These are phyloP conservation scores for Speleostelium caveatum DNA, from an alignment of 78 protist species.

Conservation along the genomic window DNA sequence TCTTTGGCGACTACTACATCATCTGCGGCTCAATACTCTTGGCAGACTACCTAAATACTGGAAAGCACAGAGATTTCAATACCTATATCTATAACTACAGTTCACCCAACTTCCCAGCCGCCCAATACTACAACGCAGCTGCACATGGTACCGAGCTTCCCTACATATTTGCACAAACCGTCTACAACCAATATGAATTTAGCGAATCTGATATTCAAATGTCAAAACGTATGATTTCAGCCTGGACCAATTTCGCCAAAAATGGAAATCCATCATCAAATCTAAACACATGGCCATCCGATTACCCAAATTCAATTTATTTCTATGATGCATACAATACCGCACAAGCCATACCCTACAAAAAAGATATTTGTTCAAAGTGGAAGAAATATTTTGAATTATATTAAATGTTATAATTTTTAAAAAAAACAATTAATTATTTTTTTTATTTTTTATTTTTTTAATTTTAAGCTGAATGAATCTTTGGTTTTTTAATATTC, in stretches of 20 bases:
- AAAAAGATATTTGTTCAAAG: slow-evolving; percentile 25
- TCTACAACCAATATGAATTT: slow-evolving; percentile 27
- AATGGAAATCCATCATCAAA: slow-evolving; percentile 21
- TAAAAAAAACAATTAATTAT: too few species aligned
- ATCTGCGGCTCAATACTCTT: slow-evolving; percentile 62
- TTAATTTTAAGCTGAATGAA: not conserved
- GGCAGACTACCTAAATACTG: slow-evolving; percentile 28
- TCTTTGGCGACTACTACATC: slow-evolving; percentile 81
- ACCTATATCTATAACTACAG: slow-evolving; percentile 56
- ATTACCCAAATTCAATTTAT: slow-evolving; percentile 52
- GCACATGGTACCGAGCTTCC: slow-evolving; percentile 59
- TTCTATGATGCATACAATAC: not conserved
- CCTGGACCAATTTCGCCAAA: slow-evolving; percentile 65
- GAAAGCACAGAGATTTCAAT: not conserved
- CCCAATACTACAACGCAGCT: slow-evolving; percentile 57
- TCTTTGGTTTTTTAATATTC: not conserved
- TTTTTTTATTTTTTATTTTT: too few species aligned
- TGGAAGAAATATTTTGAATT: slow-evolving; percentile 26
- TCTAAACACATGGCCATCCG: slow-evolving; percentile 36
- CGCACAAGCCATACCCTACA: not conserved
- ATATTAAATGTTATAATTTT: slow-evolving; percentile 3
- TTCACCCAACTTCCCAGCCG: slow-evolving; percentile 64
- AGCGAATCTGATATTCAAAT: not conserved
- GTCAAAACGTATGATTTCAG: slow-evolving; percentile 23
- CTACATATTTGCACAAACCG: slow-evolving; percentile 27